Conservation (phyloP, 163 green algal genomes). For the Coccomyxa subellipsoidea region DNA sequence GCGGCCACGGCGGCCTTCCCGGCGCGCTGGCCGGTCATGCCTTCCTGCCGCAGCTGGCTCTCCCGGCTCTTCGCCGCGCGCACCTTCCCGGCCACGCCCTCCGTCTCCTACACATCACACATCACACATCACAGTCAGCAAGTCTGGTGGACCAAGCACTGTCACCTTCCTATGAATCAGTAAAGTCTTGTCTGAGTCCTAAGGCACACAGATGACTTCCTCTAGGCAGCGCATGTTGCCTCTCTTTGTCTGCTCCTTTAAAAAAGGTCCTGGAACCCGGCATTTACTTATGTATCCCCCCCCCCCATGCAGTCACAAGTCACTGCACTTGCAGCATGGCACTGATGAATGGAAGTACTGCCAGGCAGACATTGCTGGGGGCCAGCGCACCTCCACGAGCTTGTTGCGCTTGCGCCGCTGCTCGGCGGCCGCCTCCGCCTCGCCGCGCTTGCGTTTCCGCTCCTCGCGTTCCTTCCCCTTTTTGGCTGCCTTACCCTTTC, state of each 20-base stretch:
- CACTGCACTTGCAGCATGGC: too few species aligned
- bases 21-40: conserved; percentile 53
- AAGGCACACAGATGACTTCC: too few species aligned
- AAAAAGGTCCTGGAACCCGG: too few species aligned
- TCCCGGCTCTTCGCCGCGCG: conserved; percentile 61
- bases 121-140: not conserved
- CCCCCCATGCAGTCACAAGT: too few species aligned
- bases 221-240: too few species aligned
- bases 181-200: too few species aligned
- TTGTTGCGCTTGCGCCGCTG: conserved; percentile 21
- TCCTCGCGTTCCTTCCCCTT: conserved; percentile 49
- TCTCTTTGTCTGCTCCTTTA: too few species aligned
- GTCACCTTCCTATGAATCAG: too few species aligned
- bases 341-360: too few species aligned
- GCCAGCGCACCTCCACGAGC: conserved; percentile 34
- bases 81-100: conserved; percentile 31
- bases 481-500: conserved; percentile 29
- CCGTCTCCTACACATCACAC: conserved; percentile 40
- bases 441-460: conserved; percentile 39
- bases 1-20: conserved; percentile 50
- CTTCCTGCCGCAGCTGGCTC: conserved; percentile 51
- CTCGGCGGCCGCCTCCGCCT: conserved; percentile 18
- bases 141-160: too few species aligned
- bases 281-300: too few species aligned
- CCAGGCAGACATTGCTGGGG: too few species aligned